Percentiles rank a stretch among this genome's conserved stretches.
These are phyloP conservation scores for Mycena olivaceomarginata DNA, from an alignment of 768 basidiomycete species.

Conservation along the genomic window DNA sequence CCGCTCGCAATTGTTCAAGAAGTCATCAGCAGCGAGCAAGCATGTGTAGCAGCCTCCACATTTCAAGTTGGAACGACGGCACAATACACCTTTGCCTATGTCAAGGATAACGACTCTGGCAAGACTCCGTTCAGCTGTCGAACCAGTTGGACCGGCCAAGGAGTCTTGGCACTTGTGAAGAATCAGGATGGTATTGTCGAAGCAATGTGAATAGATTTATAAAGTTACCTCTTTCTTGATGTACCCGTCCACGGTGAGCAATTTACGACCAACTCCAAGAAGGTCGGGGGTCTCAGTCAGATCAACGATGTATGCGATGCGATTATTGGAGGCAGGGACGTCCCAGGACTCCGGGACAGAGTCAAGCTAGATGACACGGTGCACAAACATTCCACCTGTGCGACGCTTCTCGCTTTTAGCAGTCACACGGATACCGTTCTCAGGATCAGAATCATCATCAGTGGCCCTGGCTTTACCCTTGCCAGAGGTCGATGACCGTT, in stretches of 20 bases:
- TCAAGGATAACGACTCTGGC: constrained; percentile 6
- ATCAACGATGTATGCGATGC: constrained; percentile 4
- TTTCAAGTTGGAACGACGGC: constrained; percentile 5
- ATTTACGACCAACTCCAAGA: not conserved
- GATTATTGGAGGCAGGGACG: not conserved
- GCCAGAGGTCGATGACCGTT: not conserved
- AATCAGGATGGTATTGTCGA: no score
- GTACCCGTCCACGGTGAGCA: not conserved
- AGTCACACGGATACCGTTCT: not conserved
- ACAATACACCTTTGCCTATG: not conserved
- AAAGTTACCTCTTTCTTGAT: not conserved
- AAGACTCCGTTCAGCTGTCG: not conserved
- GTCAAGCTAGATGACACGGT: not conserved
- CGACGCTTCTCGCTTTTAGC: not conserved
- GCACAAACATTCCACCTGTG: not conserved
- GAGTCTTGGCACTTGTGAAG: not conserved
- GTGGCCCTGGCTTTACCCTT: not conserved
- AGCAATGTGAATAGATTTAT: not conserved
- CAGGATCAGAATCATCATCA: not conserved
- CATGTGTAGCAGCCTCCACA: not conserved
- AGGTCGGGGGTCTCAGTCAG: not conserved
- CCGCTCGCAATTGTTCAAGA: not conserved
- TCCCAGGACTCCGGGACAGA: not conserved
- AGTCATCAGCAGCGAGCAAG: not conserved
- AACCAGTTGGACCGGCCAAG: not conserved